Conservation (phyloP, 108 stramenopile genomes). For the Discostella stelligeroides region DNA sequence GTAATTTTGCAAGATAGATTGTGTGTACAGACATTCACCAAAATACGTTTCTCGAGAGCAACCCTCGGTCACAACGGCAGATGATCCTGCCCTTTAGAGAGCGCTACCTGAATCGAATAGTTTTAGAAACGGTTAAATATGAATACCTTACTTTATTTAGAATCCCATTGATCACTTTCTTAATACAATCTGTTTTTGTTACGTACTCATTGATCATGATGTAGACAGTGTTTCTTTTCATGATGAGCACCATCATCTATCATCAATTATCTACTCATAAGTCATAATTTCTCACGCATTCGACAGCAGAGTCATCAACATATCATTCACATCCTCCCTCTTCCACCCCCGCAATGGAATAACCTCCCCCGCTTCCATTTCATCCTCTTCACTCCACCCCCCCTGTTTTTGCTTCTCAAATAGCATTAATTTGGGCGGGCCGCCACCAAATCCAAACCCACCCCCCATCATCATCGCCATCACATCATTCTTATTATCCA, state of each 20-base stretch:
- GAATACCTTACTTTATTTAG: too few relatives aligned
- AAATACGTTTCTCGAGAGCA: not conserved
- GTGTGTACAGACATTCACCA: not conserved
- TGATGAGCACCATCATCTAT: too few relatives aligned
- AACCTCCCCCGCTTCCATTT: constrained; percentile 51
- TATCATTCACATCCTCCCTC: constrained; percentile 64
- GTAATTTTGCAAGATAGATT: constrained; percentile 46
- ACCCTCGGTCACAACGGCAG: too few relatives aligned
- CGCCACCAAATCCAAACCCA: constrained; percentile 23
- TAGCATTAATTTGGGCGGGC: constrained; percentile 39
- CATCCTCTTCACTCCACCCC: constrained; percentile 47
- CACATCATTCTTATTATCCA: constrained; percentile 10
- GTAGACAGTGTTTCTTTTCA: too few relatives aligned
- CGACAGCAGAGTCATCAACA: constrained; percentile 60
- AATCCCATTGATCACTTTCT: too few relatives aligned
- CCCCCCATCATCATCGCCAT: constrained; percentile 40
- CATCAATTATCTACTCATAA: not conserved
- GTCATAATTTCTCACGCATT: constrained; percentile 34
- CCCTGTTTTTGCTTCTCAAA: constrained; percentile 49
- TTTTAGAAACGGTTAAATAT: too few relatives aligned
- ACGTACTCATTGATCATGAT: too few relatives aligned
- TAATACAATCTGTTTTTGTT: too few relatives aligned
- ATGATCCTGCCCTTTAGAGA: too few relatives aligned
- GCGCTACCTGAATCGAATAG: too few relatives aligned
- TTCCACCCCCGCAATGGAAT: constrained; percentile 60